Conservation (phyloP, 2,329 filamentous ascomycete genomes). For the Beauveria sp. region DNA sequence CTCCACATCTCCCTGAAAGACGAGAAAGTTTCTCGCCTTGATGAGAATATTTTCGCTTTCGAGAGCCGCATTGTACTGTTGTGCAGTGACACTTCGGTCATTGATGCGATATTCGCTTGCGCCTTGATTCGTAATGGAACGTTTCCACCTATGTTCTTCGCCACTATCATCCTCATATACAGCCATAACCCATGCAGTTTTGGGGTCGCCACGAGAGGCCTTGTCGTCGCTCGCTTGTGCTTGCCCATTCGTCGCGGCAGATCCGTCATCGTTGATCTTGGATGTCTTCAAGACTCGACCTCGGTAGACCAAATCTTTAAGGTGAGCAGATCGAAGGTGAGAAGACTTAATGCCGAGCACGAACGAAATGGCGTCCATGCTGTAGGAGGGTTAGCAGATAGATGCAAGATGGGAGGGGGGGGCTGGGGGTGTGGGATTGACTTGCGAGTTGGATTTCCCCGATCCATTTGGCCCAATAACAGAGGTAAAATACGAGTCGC, state of each 20-base stretch:
- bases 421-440: conserved; percentile 13
- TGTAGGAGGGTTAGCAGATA: conserved; percentile 27
- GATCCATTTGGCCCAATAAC: conserved; percentile 99
- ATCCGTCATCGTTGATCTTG: conserved; percentile 85
- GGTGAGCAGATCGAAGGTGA: conserved; percentile 88
- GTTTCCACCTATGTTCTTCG: conserved; percentile 93
- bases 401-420: neutral
- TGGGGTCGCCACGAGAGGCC: conserved; percentile 72
- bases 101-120: conserved; percentile 97
- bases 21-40: conserved; percentile 94
- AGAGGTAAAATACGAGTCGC: conserved; percentile 97
- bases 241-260: conserved; percentile 57
- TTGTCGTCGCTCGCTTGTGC: conserved; percentile 54
- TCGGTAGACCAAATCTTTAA: conserved; percentile 92
- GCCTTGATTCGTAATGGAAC: conserved; percentile 80
- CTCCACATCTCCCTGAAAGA: conserved; percentile 97
- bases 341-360: conserved; percentile 97
- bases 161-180: conserved; percentile 97
- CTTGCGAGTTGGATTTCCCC: conserved; percentile 94
- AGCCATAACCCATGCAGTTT: conserved; percentile 97
- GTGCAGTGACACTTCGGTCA: conserved; percentile 77
- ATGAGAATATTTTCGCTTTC: conserved; percentile 95
- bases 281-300: conserved; percentile 87
- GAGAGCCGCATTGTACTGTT: conserved; percentile 87
- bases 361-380: conserved; percentile 99